Base-by-base conservation (phyloP, 2,329 filamentous ascomycete species). In the Hymenoscyphus scutula region DNA sequence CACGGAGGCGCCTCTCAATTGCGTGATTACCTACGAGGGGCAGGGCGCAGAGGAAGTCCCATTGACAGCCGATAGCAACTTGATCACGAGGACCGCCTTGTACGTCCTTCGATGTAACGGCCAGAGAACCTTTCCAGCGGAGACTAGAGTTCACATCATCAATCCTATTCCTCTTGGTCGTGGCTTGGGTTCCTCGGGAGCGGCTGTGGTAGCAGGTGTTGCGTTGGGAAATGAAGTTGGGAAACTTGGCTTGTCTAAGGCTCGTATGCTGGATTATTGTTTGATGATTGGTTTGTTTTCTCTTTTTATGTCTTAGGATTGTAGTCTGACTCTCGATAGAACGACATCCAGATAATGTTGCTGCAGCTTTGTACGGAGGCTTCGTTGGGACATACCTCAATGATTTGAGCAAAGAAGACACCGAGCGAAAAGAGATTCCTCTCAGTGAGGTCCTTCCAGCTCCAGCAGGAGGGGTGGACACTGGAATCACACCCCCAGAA, bases 341-440 rank as follows among this genome's bases (percentile, higher is more conserved):
- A 77, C 87, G 92, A 67, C 92, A 97, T 76, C 92, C 92, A 11
- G 92, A 97, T 78, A 97, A 97, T 74, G 92, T 99, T 58, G 95
- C 93, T 62, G 95, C 95, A 15, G 93, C 95, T 7, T 85, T 98
- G 38, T 98, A 96, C 72, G 95, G 95, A 69, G 95, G 95, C 34
- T 98, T 99, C 70, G 92, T 99, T 29, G 95, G 95, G 64, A 97
- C 94, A 19, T 98, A 98, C 74, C 84, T 98, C 64, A 96, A 96
- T 78, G 94, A 96, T 64, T 83, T 98, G 68, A 87, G 90, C 68
- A 90, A 92, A 3, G 91, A 92, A 76, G 94, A 98, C 72, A 89
- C 92, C 64, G 91, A 92, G 65, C 86, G 95, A 66, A 92, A 89
- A 69, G 95, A 98, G 77, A 97, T 99, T 62, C 95, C 95, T 4